phyloP scores from a whole-genome alignment of 139 green algal genomes.

The Coccomyxa sp. region DNA sequence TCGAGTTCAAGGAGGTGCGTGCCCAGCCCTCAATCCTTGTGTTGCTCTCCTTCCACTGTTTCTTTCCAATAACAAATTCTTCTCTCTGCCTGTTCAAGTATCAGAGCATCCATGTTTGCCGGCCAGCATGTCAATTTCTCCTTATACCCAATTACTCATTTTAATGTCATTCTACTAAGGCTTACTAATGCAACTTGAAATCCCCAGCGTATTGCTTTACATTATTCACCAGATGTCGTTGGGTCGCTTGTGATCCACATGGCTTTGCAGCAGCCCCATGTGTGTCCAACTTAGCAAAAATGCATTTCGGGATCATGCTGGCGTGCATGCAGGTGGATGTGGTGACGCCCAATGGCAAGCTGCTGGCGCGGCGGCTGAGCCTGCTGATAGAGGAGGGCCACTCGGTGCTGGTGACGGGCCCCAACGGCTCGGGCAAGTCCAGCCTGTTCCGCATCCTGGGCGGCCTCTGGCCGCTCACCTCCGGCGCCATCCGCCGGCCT shows the following conservation, averaged over 20 bases:
- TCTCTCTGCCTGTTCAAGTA: not conserved
- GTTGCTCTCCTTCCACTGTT: not conserved
- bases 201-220: too few relatives aligned
- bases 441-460: conserved; percentile 45
- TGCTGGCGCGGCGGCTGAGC: conserved; percentile 42
- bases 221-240: too few relatives aligned
- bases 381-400: conserved; percentile 34
- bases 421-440: conserved; percentile 52
- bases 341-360: conserved; percentile 38
- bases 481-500: conserved; percentile 30
- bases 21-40: not conserved
- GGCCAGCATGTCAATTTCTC: not conserved
- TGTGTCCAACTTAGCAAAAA: not conserved
- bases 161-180: too few relatives aligned
- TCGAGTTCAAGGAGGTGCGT: conserved; percentile 15
- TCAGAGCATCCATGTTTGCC: not conserved
- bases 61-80: not conserved
- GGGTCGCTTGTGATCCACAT: too few relatives aligned
- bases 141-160: not conserved
- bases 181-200: too few relatives aligned
- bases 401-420: conserved; percentile 54
- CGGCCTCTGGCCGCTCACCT: conserved; percentile 53
- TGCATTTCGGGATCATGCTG: not conserved
- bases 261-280: too few relatives aligned
- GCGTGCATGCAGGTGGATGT: conserved; percentile 32